Evolutionary conservation across 192 early-diverging fungal genomes (phyloP), one percentile per base, ranked within the genome.

Genomic region (Rhizophlyctis rosea): DNA sequence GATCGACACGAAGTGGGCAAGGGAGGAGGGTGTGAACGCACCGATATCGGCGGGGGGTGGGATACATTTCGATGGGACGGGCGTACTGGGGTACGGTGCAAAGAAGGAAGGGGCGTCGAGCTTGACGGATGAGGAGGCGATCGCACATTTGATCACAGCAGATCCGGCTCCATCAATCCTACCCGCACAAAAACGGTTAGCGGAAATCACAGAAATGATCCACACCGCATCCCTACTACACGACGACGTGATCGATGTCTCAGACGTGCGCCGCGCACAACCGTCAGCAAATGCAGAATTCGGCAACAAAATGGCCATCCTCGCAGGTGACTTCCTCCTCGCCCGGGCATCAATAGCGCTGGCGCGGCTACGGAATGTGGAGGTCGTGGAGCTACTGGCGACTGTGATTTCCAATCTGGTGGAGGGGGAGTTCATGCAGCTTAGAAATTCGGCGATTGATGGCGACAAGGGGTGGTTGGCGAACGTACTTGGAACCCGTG

Each of bases 171-270:
- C 39, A 25, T 2, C 25, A 2, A 91, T 98, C 35, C 74, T 96
- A 51, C 89, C 91, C 7, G 86, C 91, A 28, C 96, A 98, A 54
- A 81, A 91, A 16, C 86, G 96, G 7, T 80, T 98, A 49, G 93
- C 93, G 3, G 96, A 98, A 73, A 96, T 98, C 55, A 91, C 91
- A 0, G 96, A 98, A 73, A 94, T 98, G 89, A 98, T 98, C 67
- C 93, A 98, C 68, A 98, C 93, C 3, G 91, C 96, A 13, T 92
- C 93, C 2, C 74, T 98, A 9, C 75, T 98, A 7, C 96, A 98
- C 71, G 92, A 98, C 74, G 96, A 98, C 69, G 89, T 94, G 16
- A 87, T 93, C 54, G 93, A 95, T 68, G 70, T 77, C 18, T 81
- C 91, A 0, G 77, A 86, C 44, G 86, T 81, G 3, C 88, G 94